Conservation (phyloP, 305 asterid species). For the Fraxinus nigra region DNA sequence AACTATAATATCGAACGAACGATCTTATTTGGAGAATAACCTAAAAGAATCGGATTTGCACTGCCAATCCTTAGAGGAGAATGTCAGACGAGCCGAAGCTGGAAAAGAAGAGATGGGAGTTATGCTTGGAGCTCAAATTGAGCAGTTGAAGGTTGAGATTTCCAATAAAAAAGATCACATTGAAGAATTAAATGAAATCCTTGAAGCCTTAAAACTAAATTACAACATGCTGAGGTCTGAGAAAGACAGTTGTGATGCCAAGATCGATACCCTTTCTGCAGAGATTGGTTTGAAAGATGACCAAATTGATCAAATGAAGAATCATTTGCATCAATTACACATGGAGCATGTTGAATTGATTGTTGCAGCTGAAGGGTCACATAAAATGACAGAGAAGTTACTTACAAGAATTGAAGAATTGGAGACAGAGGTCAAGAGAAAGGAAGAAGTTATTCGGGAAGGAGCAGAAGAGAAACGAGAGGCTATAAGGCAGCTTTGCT, state of each 20-base stretch:
- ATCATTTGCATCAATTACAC: conserved; percentile 58
- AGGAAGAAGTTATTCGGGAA: conserved; percentile 51
- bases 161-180: conserved; percentile 37
- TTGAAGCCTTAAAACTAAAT: conserved; percentile 29
- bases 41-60: conserved; percentile 64
- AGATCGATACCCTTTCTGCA: conserved; percentile 29
- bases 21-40: conserved; percentile 59
- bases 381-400: conserved; percentile 40
- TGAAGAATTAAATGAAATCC: conserved; percentile 39
- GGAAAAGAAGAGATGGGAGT: conserved; percentile 53
- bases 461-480: conserved; percentile 94
- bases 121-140: conserved; percentile 36
- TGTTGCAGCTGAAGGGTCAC: conserved; percentile 23
- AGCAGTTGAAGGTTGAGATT: conserved; percentile 45
- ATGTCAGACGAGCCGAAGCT: conserved; percentile 47
- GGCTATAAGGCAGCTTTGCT: conserved; percentile 88
- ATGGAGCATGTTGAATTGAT: conserved; percentile 56
- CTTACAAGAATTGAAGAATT: conserved; percentile 46
- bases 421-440: conserved; percentile 53
- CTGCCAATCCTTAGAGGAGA: conserved; percentile 75
- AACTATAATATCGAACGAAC: conserved; percentile 48
- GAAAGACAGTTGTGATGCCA: conserved; percentile 34
- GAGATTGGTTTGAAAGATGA: conserved; percentile 47
- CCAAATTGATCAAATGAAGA: conserved; percentile 42
- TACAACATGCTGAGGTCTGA: conserved; percentile 24